These are phyloP conservation scores for Rutstroemia sp. DNA, from an alignment of 2,329 filamentous ascomycete species.

Conservation along the genomic window DNA sequence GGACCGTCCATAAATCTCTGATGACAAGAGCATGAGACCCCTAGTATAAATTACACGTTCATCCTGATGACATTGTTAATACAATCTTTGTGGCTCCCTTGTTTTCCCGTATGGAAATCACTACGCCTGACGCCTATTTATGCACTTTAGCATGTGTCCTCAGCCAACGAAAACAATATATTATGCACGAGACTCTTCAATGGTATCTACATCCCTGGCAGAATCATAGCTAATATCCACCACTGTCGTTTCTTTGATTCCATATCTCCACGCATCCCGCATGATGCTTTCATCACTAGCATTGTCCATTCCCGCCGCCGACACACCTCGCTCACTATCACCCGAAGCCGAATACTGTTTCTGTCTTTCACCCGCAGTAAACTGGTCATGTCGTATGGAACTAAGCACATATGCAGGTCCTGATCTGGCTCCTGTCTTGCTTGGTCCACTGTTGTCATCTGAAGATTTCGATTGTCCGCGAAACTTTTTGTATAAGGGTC, in stretches of 20 bases:
- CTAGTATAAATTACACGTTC: no score
- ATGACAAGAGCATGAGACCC: no score
- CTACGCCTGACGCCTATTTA: no score
- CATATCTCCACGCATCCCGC: background rate
- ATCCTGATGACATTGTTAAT: no score
- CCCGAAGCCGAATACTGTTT: background rate
- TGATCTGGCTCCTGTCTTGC: background rate
- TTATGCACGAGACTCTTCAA: no score
- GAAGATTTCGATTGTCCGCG: background rate
- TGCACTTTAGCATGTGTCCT: no score
- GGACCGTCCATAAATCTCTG: no score
- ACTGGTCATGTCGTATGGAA: background rate
- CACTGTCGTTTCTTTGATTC: background rate
- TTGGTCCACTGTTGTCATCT: background rate
- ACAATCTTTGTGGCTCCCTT: no score
- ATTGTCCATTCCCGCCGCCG: background rate
- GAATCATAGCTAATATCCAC: background rate
- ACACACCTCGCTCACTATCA: background rate
- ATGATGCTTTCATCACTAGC: conserved; percentile 4
- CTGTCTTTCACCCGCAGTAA: background rate
- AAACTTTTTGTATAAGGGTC: background rate
- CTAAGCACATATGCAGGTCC: background rate
- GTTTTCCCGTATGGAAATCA: no score
- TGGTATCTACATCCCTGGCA: no score
- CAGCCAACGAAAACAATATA: no score